Evolutionary conservation across 192 early-diverging fungal species (phyloP), one percentile per base, ranked within the genome.

Genomic region (Linderina pennispora): DNA sequence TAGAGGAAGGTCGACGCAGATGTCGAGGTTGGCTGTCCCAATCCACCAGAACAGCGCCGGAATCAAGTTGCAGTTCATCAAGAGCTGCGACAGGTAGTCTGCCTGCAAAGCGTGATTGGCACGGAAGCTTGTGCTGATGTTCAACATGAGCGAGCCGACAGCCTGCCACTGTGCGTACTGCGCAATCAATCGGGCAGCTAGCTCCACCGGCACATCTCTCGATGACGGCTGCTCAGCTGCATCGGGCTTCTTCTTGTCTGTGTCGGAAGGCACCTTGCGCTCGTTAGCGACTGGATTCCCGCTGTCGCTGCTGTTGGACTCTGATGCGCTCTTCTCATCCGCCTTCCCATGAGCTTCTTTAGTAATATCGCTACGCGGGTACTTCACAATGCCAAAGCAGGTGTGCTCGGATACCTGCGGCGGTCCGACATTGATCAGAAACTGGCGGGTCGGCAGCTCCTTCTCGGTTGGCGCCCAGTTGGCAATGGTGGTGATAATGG

Each of bases 111-210:
- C 60, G 36, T 71, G 59, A 55, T 55, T 55, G 18, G 67, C 59
- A 31, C 59, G 67, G 32, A 71, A 23, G 0, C 55, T 50, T 4
- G 59, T 24, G 37, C 62, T 37, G 16, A 63, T 20, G 4, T 35
- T 50, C 55, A 71, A 59, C 45, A 71, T 17, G 5, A 71, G 39
- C 9, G 32, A 19, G 18, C 67, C 67, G 1, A 59, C 28, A 3
- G 60, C 47, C 40, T 52, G 60, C 67, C 67, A 71, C 48, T 71
- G 67, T 44, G 67, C 59, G 39, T 63, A 63, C 51, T 71, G 67
- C 35, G 67, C 37, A 39, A 71, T 4, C 40, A 71, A 48, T 16
- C 67, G 59, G 2, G 55, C 67, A 2, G 48, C 41, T 4, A 71
- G 21, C 21, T 51, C 67, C 3, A 60, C 33, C 31, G 52, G 18